Base-by-base conservation (phyloP, 2,329 filamentous ascomycete species). In the Dothideomycetes sp. region DNA sequence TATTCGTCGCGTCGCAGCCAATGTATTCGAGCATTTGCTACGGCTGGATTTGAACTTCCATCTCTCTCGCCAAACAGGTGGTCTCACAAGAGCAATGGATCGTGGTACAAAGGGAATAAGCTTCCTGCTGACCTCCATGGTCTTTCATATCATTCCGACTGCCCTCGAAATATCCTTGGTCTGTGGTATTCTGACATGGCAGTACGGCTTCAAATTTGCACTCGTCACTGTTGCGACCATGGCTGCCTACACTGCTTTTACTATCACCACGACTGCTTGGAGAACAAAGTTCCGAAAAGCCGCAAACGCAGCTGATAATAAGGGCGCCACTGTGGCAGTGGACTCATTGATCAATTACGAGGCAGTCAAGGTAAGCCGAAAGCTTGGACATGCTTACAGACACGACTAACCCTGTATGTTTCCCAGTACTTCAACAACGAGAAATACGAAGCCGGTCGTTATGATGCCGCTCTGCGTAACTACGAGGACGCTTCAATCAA, bases 321-420 rank as follows among this genome's bases (percentile, higher is more conserved):
- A 80, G 57, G 91, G 86, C 0, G 93, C 89, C 1, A 96, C 89
- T 0, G 86, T 96, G 5, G 89, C 89, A 0, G 88, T 96, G 2
- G 91, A 98, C 63, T 94, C 88, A 1, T 68, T 98, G 37, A 94
- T 98, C 69, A 98, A 98, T 65, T 98, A 95, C 55, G 91, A 98
- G 62, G 89, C 93, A 11, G 91, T 98, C 56, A 98, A 98, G 64
- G 57, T 59, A 11, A 8, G 33, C 18, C 10, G n/a, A 4, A 2
- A 18, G 4, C 7, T 24, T 7, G 9, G 11, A 14, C 9, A 2
- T 15, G 12, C 3, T 8, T 10, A 4, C 3, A 4, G 11, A 5
- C 8, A 19, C 34, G 12, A 38, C 15, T 11, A 10, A 12, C 10
- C 15, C n/a, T n/a, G n/a, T n/a, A n/a, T n/a, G 4, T 5, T 5